Evolutionary conservation across 2,329 filamentous ascomycete species (phyloP), one percentile per base, ranked within the genome.

Genomic region (Hirsutella rhossiliensis): DNA sequence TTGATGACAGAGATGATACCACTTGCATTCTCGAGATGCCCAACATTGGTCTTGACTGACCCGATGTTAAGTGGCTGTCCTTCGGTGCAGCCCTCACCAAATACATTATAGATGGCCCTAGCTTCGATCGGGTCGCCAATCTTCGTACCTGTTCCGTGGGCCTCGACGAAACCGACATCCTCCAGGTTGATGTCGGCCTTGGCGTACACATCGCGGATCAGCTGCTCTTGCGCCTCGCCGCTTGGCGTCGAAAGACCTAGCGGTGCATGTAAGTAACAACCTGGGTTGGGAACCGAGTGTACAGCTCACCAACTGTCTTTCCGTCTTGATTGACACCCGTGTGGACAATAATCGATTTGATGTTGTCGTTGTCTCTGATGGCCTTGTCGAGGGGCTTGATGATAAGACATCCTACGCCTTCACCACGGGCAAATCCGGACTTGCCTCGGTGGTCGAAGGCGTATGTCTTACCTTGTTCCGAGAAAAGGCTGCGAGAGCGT

Each of bases 361-460:
- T 72, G 2, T 67, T 64, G 52, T 82, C 76, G 20, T 72, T 72
- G 48, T 77, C 75, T 37, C 55, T 59, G 20, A 78, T 54, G 2
- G 78, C 78, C 46, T 73, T 65, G 30, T 69, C 65, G 0, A 81
- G 62, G 1, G 66, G 68, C 59, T 82, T 82, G 12, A 82, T 54
- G 11, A 80, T 55, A 3, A 82, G 50, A 41, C 72, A 64, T 7
- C 64, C 74, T 18, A 71, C 68, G 4, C 76, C 78, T 50, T 82
- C 78, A 9, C 76, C 79, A 11, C 78, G 69, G 0, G 71, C 76
- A 50, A 79, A 84, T 0, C 80, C 80, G 34, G 28, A 50, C 18
- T 55, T 39, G 41, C 54, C 55, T 44, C 54, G 41, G 46, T 58
- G 47, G 50, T 62, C 47, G 29, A 54, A 51, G 34, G 72, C 72